phyloP scores from a whole-genome alignment of 1,284 basidiomycete species.

The Fomitopsis betulina region DNA sequence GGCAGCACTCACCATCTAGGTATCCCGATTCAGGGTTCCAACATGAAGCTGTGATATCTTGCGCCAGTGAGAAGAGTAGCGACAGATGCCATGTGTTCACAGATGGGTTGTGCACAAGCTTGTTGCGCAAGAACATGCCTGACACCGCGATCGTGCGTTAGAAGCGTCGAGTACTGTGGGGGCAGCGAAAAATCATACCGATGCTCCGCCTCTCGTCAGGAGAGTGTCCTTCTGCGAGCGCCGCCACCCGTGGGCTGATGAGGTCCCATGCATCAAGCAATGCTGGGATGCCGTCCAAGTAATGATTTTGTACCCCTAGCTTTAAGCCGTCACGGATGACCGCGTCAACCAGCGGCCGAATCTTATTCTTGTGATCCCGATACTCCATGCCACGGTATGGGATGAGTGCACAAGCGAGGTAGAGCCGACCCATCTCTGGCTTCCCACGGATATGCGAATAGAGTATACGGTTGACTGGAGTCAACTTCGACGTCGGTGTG shows the following conservation, averaged over 20 bases:
- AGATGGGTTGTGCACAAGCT: slow-evolving; percentile 57
- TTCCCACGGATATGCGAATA: slow-evolving; percentile 32
- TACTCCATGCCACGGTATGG: slow-evolving; percentile 63
- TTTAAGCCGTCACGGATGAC: slow-evolving; percentile 82
- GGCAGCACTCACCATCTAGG: slow-evolving; percentile 42
- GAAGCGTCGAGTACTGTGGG: background rate
- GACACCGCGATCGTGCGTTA: background rate
- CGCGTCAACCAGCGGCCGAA: slow-evolving; percentile 55
- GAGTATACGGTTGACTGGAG: slow-evolving; percentile 46
- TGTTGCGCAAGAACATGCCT: slow-evolving; percentile 69
- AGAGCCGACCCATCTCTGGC: slow-evolving; percentile 57
- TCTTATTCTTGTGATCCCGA: slow-evolving; percentile 59
- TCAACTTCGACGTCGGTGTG: slow-evolving; percentile 20
- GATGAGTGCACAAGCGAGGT: slow-evolving; percentile 65
- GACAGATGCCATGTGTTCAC: slow-evolving; percentile 72
- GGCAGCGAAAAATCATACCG: slow-evolving; percentile 37
- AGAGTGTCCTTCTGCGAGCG: slow-evolving; percentile 28
- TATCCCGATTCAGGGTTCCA: slow-evolving; percentile 41
- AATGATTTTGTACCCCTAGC: slow-evolving; percentile 78
- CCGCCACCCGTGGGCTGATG: slow-evolving; percentile 34
- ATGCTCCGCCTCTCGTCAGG: slow-evolving; percentile 47
- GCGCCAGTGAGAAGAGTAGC: slow-evolving; percentile 70
- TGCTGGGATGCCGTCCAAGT: slow-evolving; percentile 66
- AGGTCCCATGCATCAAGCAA: slow-evolving; percentile 58
- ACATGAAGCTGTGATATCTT: slow-evolving; percentile 53